A percentile compares a stretch with the other conserved stretches of the same genome.
Conservation (phyloP, 1,284 basidiomycete species). For the Puccinia hordei region DNA sequence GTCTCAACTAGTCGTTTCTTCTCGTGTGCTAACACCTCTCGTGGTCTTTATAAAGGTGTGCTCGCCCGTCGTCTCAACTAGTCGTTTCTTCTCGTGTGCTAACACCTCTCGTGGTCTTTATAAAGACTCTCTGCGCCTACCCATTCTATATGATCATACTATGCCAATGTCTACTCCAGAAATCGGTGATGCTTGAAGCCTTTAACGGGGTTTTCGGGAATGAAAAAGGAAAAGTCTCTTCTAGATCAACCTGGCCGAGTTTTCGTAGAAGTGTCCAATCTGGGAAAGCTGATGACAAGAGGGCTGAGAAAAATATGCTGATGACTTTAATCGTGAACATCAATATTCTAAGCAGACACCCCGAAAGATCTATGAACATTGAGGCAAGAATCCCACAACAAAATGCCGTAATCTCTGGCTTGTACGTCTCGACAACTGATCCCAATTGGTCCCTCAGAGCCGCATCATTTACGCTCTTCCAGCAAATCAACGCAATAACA, state of each 20-base stretch:
- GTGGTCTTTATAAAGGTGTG: too few species aligned
- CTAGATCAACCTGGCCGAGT: not conserved
- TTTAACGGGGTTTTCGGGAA: not conserved
- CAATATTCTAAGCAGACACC: not conserved
- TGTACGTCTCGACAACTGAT: not conserved
- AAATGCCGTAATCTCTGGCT: not conserved
- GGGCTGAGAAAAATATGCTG: not conserved
- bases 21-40: too few species aligned
- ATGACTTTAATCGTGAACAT: not conserved
- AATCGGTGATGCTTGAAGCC: conserved; percentile 32
- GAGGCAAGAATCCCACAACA: not conserved
- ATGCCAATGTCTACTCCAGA: conserved; percentile 36
- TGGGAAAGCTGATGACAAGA: not conserved
- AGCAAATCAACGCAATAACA: not conserved
- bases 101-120: too few species aligned
- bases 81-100: too few species aligned
- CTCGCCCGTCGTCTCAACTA: too few species aligned
- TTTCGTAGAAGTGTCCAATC: not conserved
- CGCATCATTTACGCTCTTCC: not conserved
- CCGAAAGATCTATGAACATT: not conserved
- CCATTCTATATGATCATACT: conserved; percentile 11
- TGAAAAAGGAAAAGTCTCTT: not conserved
- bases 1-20: too few species aligned
- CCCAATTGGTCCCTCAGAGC: not conserved
- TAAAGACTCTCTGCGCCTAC: too few species aligned